Percentiles rank a stretch among this genome's conserved stretches.
phyloP scores from a whole-genome alignment of 2,329 filamentous ascomycete species.

The Clarireedia paspali region DNA sequence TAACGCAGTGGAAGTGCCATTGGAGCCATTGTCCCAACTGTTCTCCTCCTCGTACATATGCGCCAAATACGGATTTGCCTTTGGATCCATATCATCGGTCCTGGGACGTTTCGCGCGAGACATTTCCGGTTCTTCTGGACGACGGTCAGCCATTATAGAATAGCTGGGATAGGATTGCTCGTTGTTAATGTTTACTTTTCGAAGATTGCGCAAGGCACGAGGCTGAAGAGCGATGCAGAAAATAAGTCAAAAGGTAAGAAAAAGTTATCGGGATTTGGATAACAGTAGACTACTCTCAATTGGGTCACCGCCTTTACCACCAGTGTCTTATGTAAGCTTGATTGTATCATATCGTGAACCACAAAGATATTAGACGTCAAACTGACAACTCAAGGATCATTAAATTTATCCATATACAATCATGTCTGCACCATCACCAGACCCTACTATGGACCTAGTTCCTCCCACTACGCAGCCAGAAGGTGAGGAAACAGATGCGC shows the following conservation, averaged over 20 bases:
- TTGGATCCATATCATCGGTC: slow-evolving; percentile 38
- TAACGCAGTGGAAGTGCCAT: slow-evolving; percentile 30
- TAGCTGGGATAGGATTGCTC: slow-evolving; percentile 13
- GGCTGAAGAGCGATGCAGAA: slow-evolving; percentile 14
- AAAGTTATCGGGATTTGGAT: slow-evolving; percentile 7
- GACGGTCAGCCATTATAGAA: slow-evolving; percentile 46
- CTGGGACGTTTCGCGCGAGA: slow-evolving; percentile 40
- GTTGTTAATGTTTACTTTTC: slow-evolving; percentile 23
- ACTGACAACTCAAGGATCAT: neutral
- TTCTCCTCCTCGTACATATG: slow-evolving; percentile 64
- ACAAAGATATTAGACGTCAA: neutral
- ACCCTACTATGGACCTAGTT: slow-evolving; percentile 26
- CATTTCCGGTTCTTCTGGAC: slow-evolving; percentile 42
- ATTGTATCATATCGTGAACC: neutral
- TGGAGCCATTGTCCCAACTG: slow-evolving; percentile 28
- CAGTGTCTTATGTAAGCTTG: slow-evolving; percentile 1
- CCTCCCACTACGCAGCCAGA: slow-evolving; percentile 19
- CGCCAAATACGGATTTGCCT: slow-evolving; percentile 79
- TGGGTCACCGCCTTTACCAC: slow-evolving; percentile 8
- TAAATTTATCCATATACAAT: slow-evolving; percentile 8
- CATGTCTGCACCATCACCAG: slow-evolving; percentile 29
- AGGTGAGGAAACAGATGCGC: slow-evolving; percentile 35
- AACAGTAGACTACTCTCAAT: neutral
- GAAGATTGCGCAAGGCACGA: slow-evolving; percentile 12
- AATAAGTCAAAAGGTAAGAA: neutral